A percentile compares a stretch with the other conserved stretches of the same genome.
Evolutionary conservation across 176 grass and related monocot genomes (phyloP).

Genomic region (Cymbopogon citratus): DNA sequence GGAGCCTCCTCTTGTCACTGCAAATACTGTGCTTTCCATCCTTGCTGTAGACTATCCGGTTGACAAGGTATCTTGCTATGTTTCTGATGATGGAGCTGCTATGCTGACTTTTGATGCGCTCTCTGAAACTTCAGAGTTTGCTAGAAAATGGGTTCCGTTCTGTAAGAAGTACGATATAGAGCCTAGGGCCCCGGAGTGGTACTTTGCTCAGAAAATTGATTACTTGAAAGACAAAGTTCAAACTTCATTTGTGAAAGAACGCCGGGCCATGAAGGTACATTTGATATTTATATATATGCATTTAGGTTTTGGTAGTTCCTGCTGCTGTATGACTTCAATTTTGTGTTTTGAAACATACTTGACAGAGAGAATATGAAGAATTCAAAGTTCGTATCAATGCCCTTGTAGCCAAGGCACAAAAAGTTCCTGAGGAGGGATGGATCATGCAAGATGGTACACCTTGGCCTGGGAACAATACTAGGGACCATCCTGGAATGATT

Average conservation of each 20-base stretch:
- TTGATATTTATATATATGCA: slow-evolving; percentile 25
- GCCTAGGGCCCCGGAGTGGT: slow-evolving; percentile 91
- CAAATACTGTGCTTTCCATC: slow-evolving; percentile 96
- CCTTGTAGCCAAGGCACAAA: slow-evolving; percentile 92
- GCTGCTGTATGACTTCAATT: slow-evolving; percentile 21
- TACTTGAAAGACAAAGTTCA: slow-evolving; percentile 97
- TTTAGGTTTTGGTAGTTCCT: slow-evolving; percentile 6
- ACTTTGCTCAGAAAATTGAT: slow-evolving; percentile 96
- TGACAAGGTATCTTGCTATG: slow-evolving; percentile 98
- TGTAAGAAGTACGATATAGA: slow-evolving; percentile 93
- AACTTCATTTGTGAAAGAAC: slow-evolving; percentile 87
- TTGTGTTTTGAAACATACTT: slow-evolving; percentile 17
- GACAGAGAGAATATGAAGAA: slow-evolving; percentile 99
- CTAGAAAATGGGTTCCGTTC: slow-evolving; percentile 99
- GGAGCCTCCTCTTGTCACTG: slow-evolving; percentile 96
- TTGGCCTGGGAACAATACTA: slow-evolving; percentile 99
- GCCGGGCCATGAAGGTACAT: slow-evolving; percentile 95
- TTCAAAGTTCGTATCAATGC: slow-evolving; percentile 88
- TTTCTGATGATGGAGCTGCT: slow-evolving; percentile 97
- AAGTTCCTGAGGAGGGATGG: slow-evolving; percentile 97
- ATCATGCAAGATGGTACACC: slow-evolving; percentile 99
- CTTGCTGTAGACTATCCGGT: slow-evolving; percentile 96
- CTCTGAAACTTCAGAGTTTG: slow-evolving; percentile 97
- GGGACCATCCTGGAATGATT: slow-evolving; percentile 99
- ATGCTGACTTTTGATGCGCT: slow-evolving; percentile 92